phyloP scores from a whole-genome alignment of 2,329 filamentous ascomycete genomes.

The Aspergillus novoparasiticus region DNA sequence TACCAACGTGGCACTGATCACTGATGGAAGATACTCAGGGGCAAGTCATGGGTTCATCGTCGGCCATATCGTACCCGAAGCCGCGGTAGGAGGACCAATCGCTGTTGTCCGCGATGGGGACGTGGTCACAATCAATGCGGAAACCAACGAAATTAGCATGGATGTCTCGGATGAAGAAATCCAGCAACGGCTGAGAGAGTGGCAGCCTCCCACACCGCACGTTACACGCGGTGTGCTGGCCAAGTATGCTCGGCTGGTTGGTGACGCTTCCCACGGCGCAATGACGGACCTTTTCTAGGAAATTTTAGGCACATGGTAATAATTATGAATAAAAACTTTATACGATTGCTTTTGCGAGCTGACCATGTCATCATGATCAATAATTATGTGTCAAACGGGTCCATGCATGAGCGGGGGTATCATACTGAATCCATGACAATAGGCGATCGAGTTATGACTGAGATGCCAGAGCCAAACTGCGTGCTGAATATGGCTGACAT shows the following conservation, averaged over 20 bases:
- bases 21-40: conserved; percentile 86
- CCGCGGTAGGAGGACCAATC: conserved; percentile 84
- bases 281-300: conserved; percentile 74
- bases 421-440: background rate
- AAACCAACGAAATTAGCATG: conserved; percentile 72
- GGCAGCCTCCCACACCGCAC: conserved; percentile 70
- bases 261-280: conserved; percentile 88
- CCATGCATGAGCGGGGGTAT: no score
- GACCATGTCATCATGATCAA: background rate
- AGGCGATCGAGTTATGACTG: background rate
- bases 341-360: background rate
- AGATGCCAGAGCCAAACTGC: no score
- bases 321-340: background rate
- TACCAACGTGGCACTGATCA: conserved; percentile 85
- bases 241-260: conserved; percentile 86
- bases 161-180: conserved; percentile 73
- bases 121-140: conserved; percentile 81
- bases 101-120: conserved; percentile 81
- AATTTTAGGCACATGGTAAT: background rate
- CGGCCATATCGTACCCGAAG: conserved; percentile 89
- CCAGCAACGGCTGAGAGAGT: conserved; percentile 61
- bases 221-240: conserved; percentile 83
- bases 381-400: background rate
- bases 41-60: conserved; percentile 92
- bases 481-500: background rate